Percentiles rank a stretch among this genome's conserved stretches.
phyloP scores from a whole-genome alignment of 2,329 filamentous ascomycete species.

The Cyphellophora europaea region DNA sequence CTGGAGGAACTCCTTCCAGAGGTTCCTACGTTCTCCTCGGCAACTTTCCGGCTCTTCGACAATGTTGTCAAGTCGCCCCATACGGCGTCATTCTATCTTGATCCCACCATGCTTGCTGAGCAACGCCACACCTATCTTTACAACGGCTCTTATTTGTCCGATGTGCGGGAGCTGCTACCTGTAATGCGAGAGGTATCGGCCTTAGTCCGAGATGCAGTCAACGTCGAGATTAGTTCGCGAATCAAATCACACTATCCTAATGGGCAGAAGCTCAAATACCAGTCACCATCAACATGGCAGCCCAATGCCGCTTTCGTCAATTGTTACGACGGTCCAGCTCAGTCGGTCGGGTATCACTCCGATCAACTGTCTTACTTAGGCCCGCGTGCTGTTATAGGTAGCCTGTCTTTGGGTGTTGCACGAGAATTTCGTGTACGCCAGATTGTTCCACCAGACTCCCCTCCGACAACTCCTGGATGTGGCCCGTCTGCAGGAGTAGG shows the following conservation, averaged over 20 bases:
- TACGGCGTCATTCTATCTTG: conserved; percentile 74
- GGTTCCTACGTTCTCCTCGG: conserved; percentile 58
- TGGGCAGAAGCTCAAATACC: conserved; percentile 65
- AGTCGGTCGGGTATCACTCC: conserved; percentile 85
- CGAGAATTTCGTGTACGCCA: conserved; percentile 82
- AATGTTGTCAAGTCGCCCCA: conserved; percentile 78
- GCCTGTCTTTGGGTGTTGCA: conserved; percentile 82
- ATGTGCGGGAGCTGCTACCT: conserved; percentile 68
- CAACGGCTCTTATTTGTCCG: conserved; percentile 66
- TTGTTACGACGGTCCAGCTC: conserved; percentile 72
- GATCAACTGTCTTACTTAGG: conserved; percentile 92
- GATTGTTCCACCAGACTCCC: conserved; percentile 48
- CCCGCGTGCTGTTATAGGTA: conserved; percentile 79
- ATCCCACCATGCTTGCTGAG: conserved; percentile 54
- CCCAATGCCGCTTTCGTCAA: conserved; percentile 94
- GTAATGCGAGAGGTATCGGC: conserved; percentile 61
- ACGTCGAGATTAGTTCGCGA: conserved; percentile 62
- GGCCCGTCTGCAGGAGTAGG: conserved; percentile 32
- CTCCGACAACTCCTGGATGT: not conserved
- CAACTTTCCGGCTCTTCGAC: conserved; percentile 79
- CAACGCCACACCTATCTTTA: conserved; percentile 79
- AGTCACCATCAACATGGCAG: conserved; percentile 58
- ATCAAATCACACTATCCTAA: conserved; percentile 60
- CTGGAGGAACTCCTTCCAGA: conserved; percentile 68
- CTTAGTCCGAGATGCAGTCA: conserved; percentile 66